Conservation (phyloP, 352 stramenopile species). For the Phytophthora agathidicida region DNA sequence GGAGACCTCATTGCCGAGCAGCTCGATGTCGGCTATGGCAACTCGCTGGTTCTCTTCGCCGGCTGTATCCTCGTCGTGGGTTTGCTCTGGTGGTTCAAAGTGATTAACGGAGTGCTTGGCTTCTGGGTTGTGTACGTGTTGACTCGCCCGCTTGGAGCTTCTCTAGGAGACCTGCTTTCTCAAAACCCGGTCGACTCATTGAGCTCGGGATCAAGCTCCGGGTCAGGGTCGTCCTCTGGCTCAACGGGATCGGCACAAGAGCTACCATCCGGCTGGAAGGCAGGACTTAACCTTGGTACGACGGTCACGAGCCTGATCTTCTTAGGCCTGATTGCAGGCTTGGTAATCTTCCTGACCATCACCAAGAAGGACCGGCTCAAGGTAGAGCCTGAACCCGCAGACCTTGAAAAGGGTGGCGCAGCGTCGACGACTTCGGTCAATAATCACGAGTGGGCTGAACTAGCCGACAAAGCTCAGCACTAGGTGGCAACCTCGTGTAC, state of each 20-base stretch:
- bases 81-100: conserved; percentile 22
- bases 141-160: conserved; percentile 30
- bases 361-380: conserved; percentile 28
- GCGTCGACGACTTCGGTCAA: background rate
- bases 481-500: too few relatives aligned
- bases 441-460: background rate
- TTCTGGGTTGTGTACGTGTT: conserved; percentile 37
- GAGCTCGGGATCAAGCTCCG: background rate
- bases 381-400: background rate
- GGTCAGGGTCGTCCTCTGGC: background rate
- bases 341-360: conserved; percentile 24
- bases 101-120: conserved; percentile 25
- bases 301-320: conserved; percentile 34
- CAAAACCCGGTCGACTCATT: conserved; percentile 29
- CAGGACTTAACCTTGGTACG: conserved; percentile 29
- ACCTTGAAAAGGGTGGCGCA: background rate
- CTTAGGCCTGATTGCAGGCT: conserved; percentile 16
- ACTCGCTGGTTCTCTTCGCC: conserved; percentile 32
- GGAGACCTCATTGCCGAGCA: conserved; percentile 34
- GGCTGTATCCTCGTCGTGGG: conserved; percentile 23
- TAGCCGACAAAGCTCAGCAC: too few relatives aligned
- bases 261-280: conserved; percentile 27
- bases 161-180: conserved; percentile 33
- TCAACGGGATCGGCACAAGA: background rate
- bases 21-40: conserved; percentile 31